phyloP scores from a whole-genome alignment of 1,139 yeast species.

The Taiozyma onychis region DNA sequence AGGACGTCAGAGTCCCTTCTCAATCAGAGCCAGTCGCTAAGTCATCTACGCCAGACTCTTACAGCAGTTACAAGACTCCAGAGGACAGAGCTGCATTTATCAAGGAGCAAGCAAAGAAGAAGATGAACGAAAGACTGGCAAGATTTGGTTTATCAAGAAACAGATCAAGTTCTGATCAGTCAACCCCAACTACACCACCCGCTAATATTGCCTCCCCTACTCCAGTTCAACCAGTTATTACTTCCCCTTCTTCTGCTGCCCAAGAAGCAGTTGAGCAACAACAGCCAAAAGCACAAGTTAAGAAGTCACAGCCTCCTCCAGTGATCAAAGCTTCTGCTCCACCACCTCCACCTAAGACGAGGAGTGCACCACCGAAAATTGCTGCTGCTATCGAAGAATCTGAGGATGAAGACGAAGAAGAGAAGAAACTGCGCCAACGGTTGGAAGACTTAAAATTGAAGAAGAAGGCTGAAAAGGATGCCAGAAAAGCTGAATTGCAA shows the following conservation, averaged over 20 bases:
- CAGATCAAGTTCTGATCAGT: constrained; percentile 10
- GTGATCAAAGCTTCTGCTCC: constrained; percentile 11
- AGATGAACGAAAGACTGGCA: constrained; percentile 88
- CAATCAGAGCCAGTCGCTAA: constrained; percentile 6
- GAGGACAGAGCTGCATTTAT: constrained; percentile 79
- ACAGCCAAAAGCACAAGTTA: not conserved
- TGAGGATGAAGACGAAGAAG: constrained; percentile 22
- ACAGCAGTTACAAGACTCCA: constrained; percentile 26
- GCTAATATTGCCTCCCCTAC: constrained; percentile 14
- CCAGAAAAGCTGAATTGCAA: constrained; percentile 27
- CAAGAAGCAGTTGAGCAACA: constrained; percentile 8
- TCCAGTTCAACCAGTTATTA: constrained; percentile 1
- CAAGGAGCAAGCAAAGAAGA: constrained; percentile 86
- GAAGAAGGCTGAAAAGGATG: constrained; percentile 30
- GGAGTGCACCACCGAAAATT: constrained; percentile 3
- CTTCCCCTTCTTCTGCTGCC: constrained; percentile 2
- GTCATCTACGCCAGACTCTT: constrained; percentile 18
- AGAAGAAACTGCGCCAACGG: constrained; percentile 16
- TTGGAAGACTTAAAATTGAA: constrained; percentile 19
- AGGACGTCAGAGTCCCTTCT: not conserved
- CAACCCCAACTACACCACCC: constrained; percentile 23
- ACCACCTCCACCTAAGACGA: constrained; percentile 17
- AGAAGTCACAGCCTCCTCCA: constrained; percentile 2
- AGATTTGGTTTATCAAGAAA: constrained; percentile 57
- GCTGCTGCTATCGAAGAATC: not conserved